phyloP scores from a whole-genome alignment of 208 protist genomes.

The Acanthamoeba royreba region DNA sequence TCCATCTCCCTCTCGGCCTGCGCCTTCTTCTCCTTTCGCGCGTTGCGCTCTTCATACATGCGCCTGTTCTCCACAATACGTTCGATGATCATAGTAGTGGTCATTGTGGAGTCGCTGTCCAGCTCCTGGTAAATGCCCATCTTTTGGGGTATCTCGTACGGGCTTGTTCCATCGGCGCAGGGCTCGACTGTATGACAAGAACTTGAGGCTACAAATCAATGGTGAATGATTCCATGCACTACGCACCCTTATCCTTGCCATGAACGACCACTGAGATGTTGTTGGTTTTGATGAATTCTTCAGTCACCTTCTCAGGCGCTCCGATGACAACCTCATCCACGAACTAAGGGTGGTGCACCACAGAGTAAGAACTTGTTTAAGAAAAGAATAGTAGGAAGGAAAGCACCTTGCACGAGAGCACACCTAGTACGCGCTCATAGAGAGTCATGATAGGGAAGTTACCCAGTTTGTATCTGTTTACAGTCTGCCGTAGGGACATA shows the following conservation, averaged over 20 bases:
- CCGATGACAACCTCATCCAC: constrained; percentile 98
- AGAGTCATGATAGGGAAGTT: constrained; percentile 98
- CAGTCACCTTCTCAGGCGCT: constrained; percentile 90
- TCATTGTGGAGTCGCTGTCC: constrained; percentile 48
- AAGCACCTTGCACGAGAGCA: constrained; percentile 92
- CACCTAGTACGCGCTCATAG: constrained; percentile 94
- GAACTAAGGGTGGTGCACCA: not conserved
- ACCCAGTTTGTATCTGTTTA: constrained; percentile 78
- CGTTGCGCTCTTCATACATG: constrained; percentile 11
- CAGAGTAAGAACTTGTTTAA: not conserved
- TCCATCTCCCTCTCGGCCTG: not conserved
- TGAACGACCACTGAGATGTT: constrained; percentile 84
- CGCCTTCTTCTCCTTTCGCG: constrained; percentile 8
- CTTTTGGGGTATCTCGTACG: constrained; percentile 76
- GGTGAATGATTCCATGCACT: too few species aligned
- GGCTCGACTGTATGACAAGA: not conserved
- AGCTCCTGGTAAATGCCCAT: constrained; percentile 85
- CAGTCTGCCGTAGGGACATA: not conserved
- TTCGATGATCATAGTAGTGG: constrained; percentile 61
- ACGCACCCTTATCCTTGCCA: constrained; percentile 60
- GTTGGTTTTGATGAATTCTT: constrained; percentile 90
- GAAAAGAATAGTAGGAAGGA: not conserved
- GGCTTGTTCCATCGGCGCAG: constrained; percentile 17
- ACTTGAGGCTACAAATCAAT: not conserved
- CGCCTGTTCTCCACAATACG: constrained; percentile 66